Conservation (phyloP, 1,139 yeast species). For the Zygoascus meyerae region DNA sequence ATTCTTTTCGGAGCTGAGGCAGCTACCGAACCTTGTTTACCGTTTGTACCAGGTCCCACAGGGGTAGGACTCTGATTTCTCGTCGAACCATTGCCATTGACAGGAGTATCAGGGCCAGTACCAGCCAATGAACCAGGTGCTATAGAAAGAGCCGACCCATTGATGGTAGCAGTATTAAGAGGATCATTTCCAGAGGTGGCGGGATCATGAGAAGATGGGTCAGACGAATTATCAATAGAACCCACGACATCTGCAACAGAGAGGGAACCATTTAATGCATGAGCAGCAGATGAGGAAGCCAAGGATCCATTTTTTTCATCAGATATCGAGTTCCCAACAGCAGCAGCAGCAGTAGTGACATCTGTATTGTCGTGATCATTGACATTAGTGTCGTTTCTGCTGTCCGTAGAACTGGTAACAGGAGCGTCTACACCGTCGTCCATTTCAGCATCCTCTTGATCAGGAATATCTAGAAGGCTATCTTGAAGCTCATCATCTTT, state of each 20-base stretch:
- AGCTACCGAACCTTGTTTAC: neutral
- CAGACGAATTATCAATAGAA: neutral
- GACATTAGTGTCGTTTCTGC: neutral
- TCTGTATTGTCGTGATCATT: neutral
- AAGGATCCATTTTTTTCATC: neutral
- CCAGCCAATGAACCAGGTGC: constrained; percentile 11
- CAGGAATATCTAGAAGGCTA: constrained; percentile 3
- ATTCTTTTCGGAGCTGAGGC: constrained; percentile 38
- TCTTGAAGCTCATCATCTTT: constrained; percentile 1
- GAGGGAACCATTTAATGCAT: neutral
- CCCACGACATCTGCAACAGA: constrained; percentile 8
- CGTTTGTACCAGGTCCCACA: constrained; percentile 8
- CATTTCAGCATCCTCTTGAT: constrained; percentile 1
- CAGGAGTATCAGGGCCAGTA: neutral
- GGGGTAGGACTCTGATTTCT: constrained; percentile 6
- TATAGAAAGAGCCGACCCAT: constrained; percentile 4
- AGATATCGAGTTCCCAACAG: neutral
- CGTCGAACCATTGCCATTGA: neutral
- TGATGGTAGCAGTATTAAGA: constrained; percentile 1
- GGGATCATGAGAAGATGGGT: neutral
- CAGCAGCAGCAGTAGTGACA: neutral
- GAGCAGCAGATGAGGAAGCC: neutral
- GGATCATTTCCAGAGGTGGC: neutral
- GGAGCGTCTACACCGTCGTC: neutral
- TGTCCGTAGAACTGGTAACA: neutral